These are phyloP conservation scores for Entophlyctis helioformis DNA, from an alignment of 192 early-diverging fungal species.

Conservation along the genomic window DNA sequence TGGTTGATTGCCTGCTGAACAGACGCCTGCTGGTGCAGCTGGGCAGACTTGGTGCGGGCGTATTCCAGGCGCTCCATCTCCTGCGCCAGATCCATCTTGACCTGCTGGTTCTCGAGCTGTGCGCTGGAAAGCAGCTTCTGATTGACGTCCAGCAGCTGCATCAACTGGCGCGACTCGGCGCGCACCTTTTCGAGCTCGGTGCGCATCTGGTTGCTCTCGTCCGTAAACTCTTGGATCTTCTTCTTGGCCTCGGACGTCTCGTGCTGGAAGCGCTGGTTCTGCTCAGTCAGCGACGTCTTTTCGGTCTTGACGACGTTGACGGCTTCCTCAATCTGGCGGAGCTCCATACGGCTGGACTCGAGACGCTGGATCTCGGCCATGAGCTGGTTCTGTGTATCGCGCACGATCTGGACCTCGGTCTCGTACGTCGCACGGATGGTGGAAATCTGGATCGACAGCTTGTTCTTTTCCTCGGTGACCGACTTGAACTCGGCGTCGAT, in stretches of 20 bases:
- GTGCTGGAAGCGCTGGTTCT: conserved; percentile 26
- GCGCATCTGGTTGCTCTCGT: conserved; percentile 34
- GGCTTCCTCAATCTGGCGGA: conserved; percentile 10
- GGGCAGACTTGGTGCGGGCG: background rate
- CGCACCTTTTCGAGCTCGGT: conserved; percentile 42
- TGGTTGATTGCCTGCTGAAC: conserved; percentile 8
- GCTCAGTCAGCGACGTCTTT: conserved; percentile 32
- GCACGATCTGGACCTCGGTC: conserved; percentile 36
- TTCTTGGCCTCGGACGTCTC: conserved; percentile 34
- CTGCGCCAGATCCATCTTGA: conserved; percentile 29
- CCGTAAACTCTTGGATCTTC: conserved; percentile 36
- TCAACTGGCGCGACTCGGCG: conserved; percentile 45
- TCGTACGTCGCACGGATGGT: conserved; percentile 48
- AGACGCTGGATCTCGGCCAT: conserved; percentile 31
- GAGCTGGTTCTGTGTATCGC: conserved; percentile 40
- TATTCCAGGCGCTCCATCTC: conserved; percentile 9
- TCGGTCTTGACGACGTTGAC: conserved; percentile 22
- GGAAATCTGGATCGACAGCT: conserved; percentile 40
- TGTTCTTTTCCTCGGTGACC: conserved; percentile 50
- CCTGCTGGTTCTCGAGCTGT: conserved; percentile 48
- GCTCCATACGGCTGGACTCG: conserved; percentile 5
- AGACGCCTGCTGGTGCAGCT: background rate
- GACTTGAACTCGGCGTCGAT: conserved; percentile 47
- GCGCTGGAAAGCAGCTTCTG: conserved; percentile 43
- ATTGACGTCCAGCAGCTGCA: conserved; percentile 52